A percentile compares a stretch with the other conserved stretches of the same genome.
Conservation (phyloP, 169 alveolate genomes). For the Plasmodium billcollinsi region DNA sequence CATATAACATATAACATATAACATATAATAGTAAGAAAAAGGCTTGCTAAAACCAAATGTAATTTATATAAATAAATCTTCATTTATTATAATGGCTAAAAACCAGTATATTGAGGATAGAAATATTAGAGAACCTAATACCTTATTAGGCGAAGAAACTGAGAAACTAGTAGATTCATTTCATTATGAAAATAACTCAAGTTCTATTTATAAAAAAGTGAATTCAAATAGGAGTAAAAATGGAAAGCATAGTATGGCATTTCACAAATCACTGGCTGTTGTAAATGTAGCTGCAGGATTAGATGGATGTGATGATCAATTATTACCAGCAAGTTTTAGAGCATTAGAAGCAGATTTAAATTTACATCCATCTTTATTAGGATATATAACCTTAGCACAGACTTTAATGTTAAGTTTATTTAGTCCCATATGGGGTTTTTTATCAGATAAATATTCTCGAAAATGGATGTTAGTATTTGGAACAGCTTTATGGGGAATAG, state of each 20-base stretch:
- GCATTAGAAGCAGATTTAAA: constrained; percentile 91
- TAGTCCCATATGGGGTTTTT: constrained; percentile 93
- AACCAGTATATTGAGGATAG: constrained; percentile 30
- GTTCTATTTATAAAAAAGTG: not conserved
- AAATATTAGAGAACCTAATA: constrained; percentile 11
- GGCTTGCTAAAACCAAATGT: too few relatives aligned
- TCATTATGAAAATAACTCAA: not conserved
- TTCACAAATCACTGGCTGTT: constrained; percentile 81
- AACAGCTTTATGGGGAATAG: constrained; percentile 90
- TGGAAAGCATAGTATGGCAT: constrained; percentile 21
- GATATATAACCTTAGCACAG: constrained; percentile 90
- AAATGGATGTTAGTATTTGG: constrained; percentile 90
- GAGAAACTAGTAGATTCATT: constrained; percentile 59
- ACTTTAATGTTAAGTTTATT: constrained; percentile 87
- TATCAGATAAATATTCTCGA: constrained; percentile 89
- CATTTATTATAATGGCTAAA: constrained; percentile 23
- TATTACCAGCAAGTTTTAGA: constrained; percentile 91
- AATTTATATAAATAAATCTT: too few relatives aligned
- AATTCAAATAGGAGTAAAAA: constrained; percentile 16
- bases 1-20: too few relatives aligned
- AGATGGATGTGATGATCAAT: constrained; percentile 93
- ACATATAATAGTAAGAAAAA: too few relatives aligned
- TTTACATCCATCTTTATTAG: constrained; percentile 88
- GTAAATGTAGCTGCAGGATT: constrained; percentile 90
- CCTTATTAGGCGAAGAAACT: constrained; percentile 52